A percentile compares a stretch with the other conserved stretches of the same genome.
These are phyloP conservation scores for Epicoccum nigrum DNA, from an alignment of 2,329 filamentous ascomycete genomes.

Conservation along the genomic window DNA sequence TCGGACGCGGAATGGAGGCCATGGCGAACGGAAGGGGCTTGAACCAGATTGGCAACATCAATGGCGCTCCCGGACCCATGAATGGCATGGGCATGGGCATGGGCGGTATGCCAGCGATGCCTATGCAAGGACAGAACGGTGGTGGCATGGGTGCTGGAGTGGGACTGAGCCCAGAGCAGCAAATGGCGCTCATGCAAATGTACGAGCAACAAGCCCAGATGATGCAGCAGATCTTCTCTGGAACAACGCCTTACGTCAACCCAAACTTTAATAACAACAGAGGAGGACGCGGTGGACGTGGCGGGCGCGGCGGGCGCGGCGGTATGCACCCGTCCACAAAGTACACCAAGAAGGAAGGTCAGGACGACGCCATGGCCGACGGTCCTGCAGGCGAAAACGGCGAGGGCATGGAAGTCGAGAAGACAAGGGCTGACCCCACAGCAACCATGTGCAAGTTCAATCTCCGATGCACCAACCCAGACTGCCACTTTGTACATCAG, in stretches of 20 bases:
- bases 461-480: constrained; percentile 81
- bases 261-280: constrained; percentile 57
- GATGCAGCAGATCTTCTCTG: constrained; percentile 49
- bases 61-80: constrained; percentile 40
- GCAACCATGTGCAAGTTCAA: constrained; percentile 88
- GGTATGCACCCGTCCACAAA: constrained; percentile 61
- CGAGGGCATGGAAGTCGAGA: constrained; percentile 66
- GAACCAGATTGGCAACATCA: constrained; percentile 36
- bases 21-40: constrained; percentile 50
- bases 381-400: constrained; percentile 47
- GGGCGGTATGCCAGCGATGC: constrained; percentile 42
- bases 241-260: constrained; percentile 56
- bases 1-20: constrained; percentile 42
- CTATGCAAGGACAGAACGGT: constrained; percentile 49
- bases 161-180: constrained; percentile 68
- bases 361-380: constrained; percentile 48
- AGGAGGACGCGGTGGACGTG: constrained; percentile 23
- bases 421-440: constrained; percentile 62
- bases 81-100: constrained; percentile 42
- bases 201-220: constrained; percentile 81
- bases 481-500: constrained; percentile 93
- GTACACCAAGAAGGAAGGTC: constrained; percentile 56
- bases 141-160: constrained; percentile 49
- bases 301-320: constrained; percentile 58
- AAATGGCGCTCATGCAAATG: constrained; percentile 76